Percentiles rank a stretch among this genome's conserved stretches.
Evolutionary conservation across 768 basidiomycete genomes (phyloP).

Genomic region (Podaxis carcinomalis): DNA sequence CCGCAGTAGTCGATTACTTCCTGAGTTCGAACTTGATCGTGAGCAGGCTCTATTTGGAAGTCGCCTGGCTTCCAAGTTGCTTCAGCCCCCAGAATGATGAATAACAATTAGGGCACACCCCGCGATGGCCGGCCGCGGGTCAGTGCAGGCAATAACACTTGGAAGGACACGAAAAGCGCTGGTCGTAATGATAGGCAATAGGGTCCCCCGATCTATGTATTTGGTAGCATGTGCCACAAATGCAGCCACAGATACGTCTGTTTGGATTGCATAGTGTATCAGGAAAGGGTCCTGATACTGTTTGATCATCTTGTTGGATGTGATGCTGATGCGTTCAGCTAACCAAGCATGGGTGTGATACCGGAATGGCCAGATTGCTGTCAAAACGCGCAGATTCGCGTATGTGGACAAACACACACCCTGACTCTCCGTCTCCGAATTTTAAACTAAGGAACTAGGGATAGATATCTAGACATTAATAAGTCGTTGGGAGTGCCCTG

Average conservation of each 20-base stretch:
- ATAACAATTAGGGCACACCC: not conserved
- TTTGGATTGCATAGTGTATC: not conserved
- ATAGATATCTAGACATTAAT: not conserved
- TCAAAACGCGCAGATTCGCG: not conserved
- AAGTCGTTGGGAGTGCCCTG: not conserved
- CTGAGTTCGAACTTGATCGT: not conserved
- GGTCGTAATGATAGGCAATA: not conserved
- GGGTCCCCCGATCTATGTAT: not conserved
- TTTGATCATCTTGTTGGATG: not conserved
- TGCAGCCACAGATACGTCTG: not conserved
- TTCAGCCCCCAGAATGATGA: not conserved
- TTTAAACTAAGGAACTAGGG: not conserved
- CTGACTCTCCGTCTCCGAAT: not conserved
- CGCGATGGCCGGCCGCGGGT: not conserved
- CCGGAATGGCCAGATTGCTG: not conserved
- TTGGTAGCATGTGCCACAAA: not conserved
- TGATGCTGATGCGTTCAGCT: not conserved
- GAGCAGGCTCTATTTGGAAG: not conserved
- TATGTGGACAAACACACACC: not conserved
- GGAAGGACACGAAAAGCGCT: not conserved
- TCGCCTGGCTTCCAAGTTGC: not conserved
- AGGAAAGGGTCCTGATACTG: slow-evolving; percentile 1
- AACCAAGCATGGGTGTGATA: no score
- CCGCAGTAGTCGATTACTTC: not conserved
- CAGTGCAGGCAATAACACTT: not conserved